Percentiles rank a stretch among this genome's conserved stretches.
Evolutionary conservation across 2,329 filamentous ascomycete genomes (phyloP).

Genomic region (Stromatinia cepivora): DNA sequence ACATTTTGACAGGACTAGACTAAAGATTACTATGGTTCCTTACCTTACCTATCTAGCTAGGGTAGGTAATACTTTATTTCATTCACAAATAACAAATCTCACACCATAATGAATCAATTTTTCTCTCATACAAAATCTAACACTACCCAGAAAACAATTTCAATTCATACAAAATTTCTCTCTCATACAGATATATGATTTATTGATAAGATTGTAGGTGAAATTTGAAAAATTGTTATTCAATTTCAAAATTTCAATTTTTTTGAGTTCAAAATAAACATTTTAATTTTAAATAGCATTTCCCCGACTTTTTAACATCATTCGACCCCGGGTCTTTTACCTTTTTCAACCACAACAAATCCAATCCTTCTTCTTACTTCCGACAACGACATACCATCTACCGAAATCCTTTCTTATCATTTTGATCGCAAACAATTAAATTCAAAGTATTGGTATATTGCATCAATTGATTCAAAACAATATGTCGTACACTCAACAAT

Average conservation of each 20-base stretch:
- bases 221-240: neutral
- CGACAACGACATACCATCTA: constrained; percentile 8
- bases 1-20: neutral
- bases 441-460: neutral
- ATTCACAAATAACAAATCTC: neutral
- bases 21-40: too few species aligned
- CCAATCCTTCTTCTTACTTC: constrained; percentile 1
- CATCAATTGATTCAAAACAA: constrained; percentile 31
- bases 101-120: neutral
- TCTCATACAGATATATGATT: too few species aligned
- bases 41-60: too few species aligned
- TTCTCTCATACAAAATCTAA: too few species aligned
- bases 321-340: constrained; percentile 5
- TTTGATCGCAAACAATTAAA: constrained; percentile 12
- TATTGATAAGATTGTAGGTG: too few species aligned
- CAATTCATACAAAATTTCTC: too few species aligned
- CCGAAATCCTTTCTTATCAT: neutral
- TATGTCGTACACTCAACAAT: constrained; percentile 61
- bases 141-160: too few species aligned
- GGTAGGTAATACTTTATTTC: too few species aligned
- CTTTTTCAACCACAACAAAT: neutral
- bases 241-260: neutral
- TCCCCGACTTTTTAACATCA: constrained; percentile 16
- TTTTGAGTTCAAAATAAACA: constrained; percentile 4
- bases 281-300: neutral